phyloP scores from a whole-genome alignment of 225 moss, liverwort and hornwort species.

The Physcomitrium patens region DNA sequence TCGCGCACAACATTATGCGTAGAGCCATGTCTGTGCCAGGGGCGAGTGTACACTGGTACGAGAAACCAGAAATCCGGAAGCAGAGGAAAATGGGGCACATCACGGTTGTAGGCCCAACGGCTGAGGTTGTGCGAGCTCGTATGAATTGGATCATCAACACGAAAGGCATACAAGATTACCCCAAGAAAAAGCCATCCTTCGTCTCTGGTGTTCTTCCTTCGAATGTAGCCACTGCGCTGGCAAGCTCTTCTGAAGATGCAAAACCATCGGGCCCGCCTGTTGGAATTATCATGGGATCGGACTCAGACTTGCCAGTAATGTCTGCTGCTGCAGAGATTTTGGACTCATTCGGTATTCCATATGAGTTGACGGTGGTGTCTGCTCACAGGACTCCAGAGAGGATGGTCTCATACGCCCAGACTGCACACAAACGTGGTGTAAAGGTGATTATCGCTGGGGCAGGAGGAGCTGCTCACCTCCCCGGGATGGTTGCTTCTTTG shows the following conservation, averaged over 20 bases:
- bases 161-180: constrained; percentile 46
- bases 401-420: constrained; percentile 86
- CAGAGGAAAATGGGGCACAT: constrained; percentile 97
- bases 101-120: constrained; percentile 74
- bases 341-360: constrained; percentile 63
- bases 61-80: constrained; percentile 88
- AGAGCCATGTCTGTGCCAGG: constrained; percentile 81
- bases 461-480: constrained; percentile 90
- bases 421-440: constrained; percentile 74
- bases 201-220: constrained; percentile 10
- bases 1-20: constrained; percentile 62
- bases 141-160: constrained; percentile 65
- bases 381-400: constrained; percentile 96
- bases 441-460: constrained; percentile 96
- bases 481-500: constrained; percentile 94
- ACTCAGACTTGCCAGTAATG: constrained; percentile 94
- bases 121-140: constrained; percentile 54
- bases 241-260: constrained; percentile 16
- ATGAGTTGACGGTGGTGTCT: constrained; percentile 88
- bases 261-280: constrained; percentile 43
- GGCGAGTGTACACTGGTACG: constrained; percentile 93
- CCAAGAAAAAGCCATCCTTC: background rate
- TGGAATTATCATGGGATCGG: constrained; percentile 93
- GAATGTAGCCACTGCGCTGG: background rate
- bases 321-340: constrained; percentile 84